Evolutionary conservation across 1,284 basidiomycete species (phyloP).

Genomic region (Mycena sp.): DNA sequence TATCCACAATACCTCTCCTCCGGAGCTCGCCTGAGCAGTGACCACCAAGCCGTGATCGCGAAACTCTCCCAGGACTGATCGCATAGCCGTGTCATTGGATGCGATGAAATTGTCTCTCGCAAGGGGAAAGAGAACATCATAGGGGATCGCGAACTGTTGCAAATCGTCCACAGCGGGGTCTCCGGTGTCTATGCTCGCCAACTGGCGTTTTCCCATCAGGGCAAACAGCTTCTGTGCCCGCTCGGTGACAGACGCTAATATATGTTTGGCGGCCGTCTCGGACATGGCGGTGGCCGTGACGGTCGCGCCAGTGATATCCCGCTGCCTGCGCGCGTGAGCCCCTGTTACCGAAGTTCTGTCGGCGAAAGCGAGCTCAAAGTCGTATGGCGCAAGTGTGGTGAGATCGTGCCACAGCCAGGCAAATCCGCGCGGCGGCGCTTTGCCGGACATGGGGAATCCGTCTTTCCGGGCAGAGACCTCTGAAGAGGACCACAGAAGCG

Average conservation of each 20-base stretch:
- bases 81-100: constrained; percentile 84
- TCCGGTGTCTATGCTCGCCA: constrained; percentile 55
- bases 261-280: constrained; percentile 46
- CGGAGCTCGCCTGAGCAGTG: constrained; percentile 52
- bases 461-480: constrained; percentile 67
- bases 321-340: constrained; percentile 51
- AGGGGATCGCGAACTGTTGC: constrained; percentile 64
- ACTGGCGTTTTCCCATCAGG: no score
- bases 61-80: constrained; percentile 87
- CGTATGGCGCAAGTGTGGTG: constrained; percentile 85
- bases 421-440: constrained; percentile 35
- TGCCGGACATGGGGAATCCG: constrained; percentile 30
- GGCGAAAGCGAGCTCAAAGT: constrained; percentile 76
- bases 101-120: constrained; percentile 87
- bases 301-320: constrained; percentile 44
- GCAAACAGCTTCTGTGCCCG: no score
- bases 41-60: constrained; percentile 88
- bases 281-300: constrained; percentile 61
- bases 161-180: constrained; percentile 28
- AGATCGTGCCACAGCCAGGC: constrained; percentile 80
- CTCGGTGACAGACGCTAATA: no score
- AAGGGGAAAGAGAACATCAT: constrained; percentile 69
- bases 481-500: constrained; percentile 80
- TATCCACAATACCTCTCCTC: constrained; percentile 81
- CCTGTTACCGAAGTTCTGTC: constrained; percentile 72